Evolutionary conservation across 331 rosid genomes (phyloP), one percentile per base, ranked within the genome.

Genomic region (Quercus tomentella): DNA sequence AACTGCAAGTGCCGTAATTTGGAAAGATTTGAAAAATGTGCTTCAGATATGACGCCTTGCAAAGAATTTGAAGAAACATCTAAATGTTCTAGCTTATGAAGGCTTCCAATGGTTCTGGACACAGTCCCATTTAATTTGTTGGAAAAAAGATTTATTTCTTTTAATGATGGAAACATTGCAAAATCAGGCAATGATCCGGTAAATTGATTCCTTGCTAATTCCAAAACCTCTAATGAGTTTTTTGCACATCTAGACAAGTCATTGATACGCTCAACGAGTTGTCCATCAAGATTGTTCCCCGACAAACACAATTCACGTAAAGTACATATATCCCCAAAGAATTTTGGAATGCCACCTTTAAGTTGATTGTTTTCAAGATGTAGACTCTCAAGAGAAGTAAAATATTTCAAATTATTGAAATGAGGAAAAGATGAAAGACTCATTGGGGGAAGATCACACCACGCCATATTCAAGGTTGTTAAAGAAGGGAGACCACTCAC

Each of bases 21-120:
- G 18, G 65, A 77, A 4, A 85, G 67, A 10, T 82, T 82, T 14
- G 77, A 72, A 51, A 90, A 76, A 33, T 75, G 82, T 10, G 31
- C 22, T 76, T 87, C 83, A 10, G 63, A 58, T 16, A 82, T 30
- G 25, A 83, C 73, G 41, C 85, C 91, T 30, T 67, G 52, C 67
- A 86, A 54, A 30, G 58, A 78, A 77, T 80, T 87, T 4, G 45
- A n/a, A 58, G n/a, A 16, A 43, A 82, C 7, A 4, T 15, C 30
- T 70, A 87, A 58, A 15, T 4, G 0, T 7, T 81, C 80, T 12
- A 88, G 83, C 56, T 74, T 79, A 28, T 83, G 67, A 12, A 86
- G 79, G 17, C 61, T 66, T 20, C 54, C 81, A 1, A 82, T 16
- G 45, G 75, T 56, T 76, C 70, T 37, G 45, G 45, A 37, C 45